Evolutionary conservation across 306 rosid genomes (phyloP), one percentile per base, ranked within the genome.

Genomic region (Pyrus betulifolia): DNA sequence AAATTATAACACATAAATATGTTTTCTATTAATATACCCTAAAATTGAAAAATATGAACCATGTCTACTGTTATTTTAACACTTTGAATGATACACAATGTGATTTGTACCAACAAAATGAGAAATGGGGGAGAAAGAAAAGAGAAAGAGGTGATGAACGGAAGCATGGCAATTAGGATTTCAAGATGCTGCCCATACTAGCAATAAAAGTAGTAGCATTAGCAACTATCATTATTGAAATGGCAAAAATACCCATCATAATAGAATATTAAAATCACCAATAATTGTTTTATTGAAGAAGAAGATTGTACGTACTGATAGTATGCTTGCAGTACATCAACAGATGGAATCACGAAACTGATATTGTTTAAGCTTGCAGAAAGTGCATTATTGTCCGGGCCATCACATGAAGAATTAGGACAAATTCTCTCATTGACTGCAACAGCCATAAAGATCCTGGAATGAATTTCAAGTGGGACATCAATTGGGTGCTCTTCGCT

Each of bases 331-430:
- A 82, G 46, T 13, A 85, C 35, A 49, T 66, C 78, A 51, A 69
- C 51, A 10, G 18, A 18, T 8, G 88, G 82, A 14, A 15, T 51
- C 54, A 2, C 67, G 28, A 85, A 85, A 31, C 88, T 85, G 33
- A 82, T 31, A 49, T 82, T 85, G 76, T 77, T 85, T 22, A 85
- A 58, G 40, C 84, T 80, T 3, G 88, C 33, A 46, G 82, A 3
- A 2, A 79, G 9, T 65, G 71, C 73, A 13, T 23, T 82, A 1
- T 42, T 51, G 70, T 57, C 0, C 2, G 82, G 86, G 3, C 88
- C 88, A 0, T 57, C 12, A 60, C 86, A 85, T 2, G 66, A 38
- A 7, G 60, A 31, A 67, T 77, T 80, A 6, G 80, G 7, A 46
- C 88, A 82, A 21, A 76, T 42, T 11, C 72, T 52, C 44, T 38